Base-by-base conservation (phyloP, 805 yeast species). In the Kuraishia floccosa region DNA sequence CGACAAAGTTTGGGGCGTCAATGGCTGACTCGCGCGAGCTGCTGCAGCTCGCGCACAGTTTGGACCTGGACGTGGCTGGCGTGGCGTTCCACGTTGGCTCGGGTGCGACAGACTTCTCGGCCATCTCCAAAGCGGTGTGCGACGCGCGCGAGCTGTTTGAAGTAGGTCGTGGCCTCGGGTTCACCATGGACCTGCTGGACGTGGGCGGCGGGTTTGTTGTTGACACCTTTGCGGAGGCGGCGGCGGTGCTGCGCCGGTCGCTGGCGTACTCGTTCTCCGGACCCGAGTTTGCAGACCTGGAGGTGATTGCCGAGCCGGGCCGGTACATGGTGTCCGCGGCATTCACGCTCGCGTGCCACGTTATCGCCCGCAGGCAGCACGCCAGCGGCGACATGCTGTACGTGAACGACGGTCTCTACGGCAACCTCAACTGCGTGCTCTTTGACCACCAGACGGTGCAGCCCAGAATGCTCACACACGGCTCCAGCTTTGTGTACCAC, bases 11-110 rank as follows among this genome's bases (percentile, higher is more conserved):
- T 52, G 98, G 98, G 19, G 87, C 94, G 29, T 61, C 76, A 16
- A 43, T 81, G 38, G 51, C 55, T 2, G 60, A 65, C 15, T 76
- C 82, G 4, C 47, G 62, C 24, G 44, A 56, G 12, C 60, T 89
- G 46, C 62, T 89, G 37, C 61, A 66, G 6, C 53, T 67, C 35
- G 89, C 94, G 28, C 59, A 65, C 35, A 63, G 65, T 32, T 57
- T 85, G 31, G 72, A 62, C 1, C 64, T 89, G 42, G 60, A 70
- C 37, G 68, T 89, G 23, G 72, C 58, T 11, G 98, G 98, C 31
- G 87, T 87, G 22, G 86, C 95, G 4, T 89, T 89, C 68, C 98
- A 89, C 52, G 83, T 87, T 37, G 98, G 98, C 1, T 83, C 95
- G 2, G 97, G 96, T 21, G 89, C 94, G 10, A 69, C 69, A 31